Evolutionary conservation across 1,284 basidiomycete species (phyloP).

Genomic region (Hypsizygus ulmarius): DNA sequence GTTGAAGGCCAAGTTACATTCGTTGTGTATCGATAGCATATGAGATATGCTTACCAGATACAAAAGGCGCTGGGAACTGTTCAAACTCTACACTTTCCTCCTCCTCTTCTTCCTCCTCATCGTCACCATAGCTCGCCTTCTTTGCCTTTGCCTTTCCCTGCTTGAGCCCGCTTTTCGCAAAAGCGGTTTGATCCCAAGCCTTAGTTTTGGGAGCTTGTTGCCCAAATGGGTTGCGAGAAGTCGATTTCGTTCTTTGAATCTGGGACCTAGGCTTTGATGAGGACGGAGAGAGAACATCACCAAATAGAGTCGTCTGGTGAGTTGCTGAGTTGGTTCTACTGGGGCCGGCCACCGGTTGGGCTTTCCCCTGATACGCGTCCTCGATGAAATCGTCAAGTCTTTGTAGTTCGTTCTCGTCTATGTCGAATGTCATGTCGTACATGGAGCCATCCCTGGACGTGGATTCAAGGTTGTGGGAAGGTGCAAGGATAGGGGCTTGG

Average conservation of each 20-base stretch:
- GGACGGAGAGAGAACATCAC: slow-evolving; percentile 44
- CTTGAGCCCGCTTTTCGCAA: slow-evolving; percentile 72
- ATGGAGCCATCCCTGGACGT: slow-evolving; percentile 44
- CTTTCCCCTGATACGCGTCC: slow-evolving; percentile 39
- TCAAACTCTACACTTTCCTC: slow-evolving; percentile 65
- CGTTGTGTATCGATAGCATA: neutral
- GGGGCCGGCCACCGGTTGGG: slow-evolving; percentile 39
- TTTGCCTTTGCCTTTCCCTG: slow-evolving; percentile 51
- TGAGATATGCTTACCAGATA: slow-evolving; percentile 40
- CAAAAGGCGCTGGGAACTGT: slow-evolving; percentile 77
- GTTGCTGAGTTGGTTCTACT: slow-evolving; percentile 41
- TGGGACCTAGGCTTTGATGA: slow-evolving; percentile 32
- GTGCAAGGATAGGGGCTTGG: neutral
- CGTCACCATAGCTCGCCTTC: slow-evolving; percentile 39
- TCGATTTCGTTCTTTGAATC: slow-evolving; percentile 44
- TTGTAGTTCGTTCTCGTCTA: slow-evolving; percentile 53
- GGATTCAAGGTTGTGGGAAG: slow-evolving; percentile 14
- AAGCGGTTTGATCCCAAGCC: slow-evolving; percentile 83
- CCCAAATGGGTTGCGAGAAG: slow-evolving; percentile 44
- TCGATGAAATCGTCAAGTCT: slow-evolving; percentile 51
- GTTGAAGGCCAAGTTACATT: slow-evolving; percentile 4
- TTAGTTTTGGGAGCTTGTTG: slow-evolving; percentile 65
- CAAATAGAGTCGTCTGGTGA: slow-evolving; percentile 66
- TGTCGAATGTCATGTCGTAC: slow-evolving; percentile 54
- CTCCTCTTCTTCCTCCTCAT: slow-evolving; percentile 52